Base-by-base conservation (phyloP, 352 stramenopile species). In the Salisapilia sapeloensis region DNA sequence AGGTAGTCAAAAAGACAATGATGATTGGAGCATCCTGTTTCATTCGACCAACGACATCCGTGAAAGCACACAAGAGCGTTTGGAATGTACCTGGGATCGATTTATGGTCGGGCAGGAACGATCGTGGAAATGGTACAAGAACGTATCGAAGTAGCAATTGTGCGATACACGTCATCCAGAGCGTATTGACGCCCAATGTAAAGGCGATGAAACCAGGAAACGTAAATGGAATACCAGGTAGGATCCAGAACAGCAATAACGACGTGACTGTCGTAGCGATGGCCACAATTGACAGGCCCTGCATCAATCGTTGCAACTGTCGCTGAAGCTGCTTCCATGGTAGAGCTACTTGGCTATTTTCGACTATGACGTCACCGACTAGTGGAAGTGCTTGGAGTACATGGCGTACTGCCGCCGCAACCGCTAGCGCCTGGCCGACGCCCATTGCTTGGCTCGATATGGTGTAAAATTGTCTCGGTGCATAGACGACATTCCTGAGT, bases 311-410 rank as follows among this genome's bases (percentile, higher is more conserved):
- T 40, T 70, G 58, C 31, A 77, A 40, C 6, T 59, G 56, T 46
- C 67, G 61, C 42, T 77, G 61, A 7, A 77, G 30, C 17, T 67
- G 52, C 14, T 55, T 56, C 29, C 56, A 60, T 4, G 50, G 58
- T 2, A 46, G 35, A 35, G 30, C 18, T n/a, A n/a, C n/a, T n/a
- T n/a, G n/a, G n/a, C n/a, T n/a, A n/a, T n/a, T n/a, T n/a, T n/a
- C n/a, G n/a, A n/a, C n/a, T n/a, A n/a, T n/a, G n/a, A n/a, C n/a
- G n/a, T n/a, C n/a, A n/a, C n/a, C n/a, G n/a, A n/a, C n/a, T n/a
- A n/a, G n/a, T n/a, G n/a, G n/a, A n/a, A n/a, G n/a, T n/a, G n/a
- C n/a, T n/a, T n/a, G n/a, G n/a, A n/a, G n/a, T n/a, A n/a, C n/a
- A n/a, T n/a, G n/a, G n/a, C n/a, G n/a, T n/a, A n/a, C n/a, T n/a